phyloP scores from a whole-genome alignment of 257 asterid species.

The Agastache rugosa region DNA sequence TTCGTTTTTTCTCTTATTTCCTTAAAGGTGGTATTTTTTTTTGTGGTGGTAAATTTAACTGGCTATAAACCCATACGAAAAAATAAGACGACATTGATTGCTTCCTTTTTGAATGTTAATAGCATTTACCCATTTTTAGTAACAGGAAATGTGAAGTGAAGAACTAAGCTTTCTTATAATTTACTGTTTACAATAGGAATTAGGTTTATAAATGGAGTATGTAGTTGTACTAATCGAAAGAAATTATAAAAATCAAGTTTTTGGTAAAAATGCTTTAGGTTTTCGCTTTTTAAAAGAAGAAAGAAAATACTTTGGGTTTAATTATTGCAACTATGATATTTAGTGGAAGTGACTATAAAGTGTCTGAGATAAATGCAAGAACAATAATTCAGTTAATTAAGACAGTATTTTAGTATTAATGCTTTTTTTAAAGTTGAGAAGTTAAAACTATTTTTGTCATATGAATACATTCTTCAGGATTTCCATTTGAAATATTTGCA shows the following conservation, averaged over 20 bases:
- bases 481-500: not conserved
- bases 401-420: conserved; percentile 7
- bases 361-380: conserved; percentile 17
- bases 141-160: not conserved
- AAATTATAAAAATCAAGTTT: not conserved
- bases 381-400: not conserved
- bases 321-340: not conserved
- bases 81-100: not conserved
- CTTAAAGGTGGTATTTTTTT: not conserved
- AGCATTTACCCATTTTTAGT: not conserved
- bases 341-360: not conserved
- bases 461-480: not conserved
- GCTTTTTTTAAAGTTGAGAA: conserved; percentile 1
- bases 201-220: not conserved
- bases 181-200: conserved; percentile 14
- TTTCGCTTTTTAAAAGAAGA: not conserved
- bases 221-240: not conserved
- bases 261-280: not conserved
- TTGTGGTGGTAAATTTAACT: conserved; percentile 7
- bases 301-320: not conserved
- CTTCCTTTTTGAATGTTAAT: not conserved
- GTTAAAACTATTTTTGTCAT: not conserved
- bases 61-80: not conserved
- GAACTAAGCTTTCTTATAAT: not conserved
- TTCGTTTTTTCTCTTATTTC: not conserved